phyloP scores from a whole-genome alignment of 805 yeast species.

The Candida silvicultrix region DNA sequence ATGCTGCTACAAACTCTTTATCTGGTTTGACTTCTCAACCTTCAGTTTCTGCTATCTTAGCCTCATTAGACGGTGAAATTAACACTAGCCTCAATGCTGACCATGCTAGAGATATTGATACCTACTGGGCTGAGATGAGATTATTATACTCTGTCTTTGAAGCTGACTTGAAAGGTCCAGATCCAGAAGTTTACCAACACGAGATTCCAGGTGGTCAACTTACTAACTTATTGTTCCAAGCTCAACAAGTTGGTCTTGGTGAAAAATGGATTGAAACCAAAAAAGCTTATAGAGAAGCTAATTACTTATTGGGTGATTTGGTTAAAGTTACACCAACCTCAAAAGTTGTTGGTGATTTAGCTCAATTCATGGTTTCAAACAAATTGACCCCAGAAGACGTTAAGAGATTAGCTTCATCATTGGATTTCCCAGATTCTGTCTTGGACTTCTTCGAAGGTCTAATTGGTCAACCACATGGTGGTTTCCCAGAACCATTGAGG shows the following conservation, averaged over 20 bases:
- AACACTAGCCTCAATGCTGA: constrained; percentile 64
- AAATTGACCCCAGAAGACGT: constrained; percentile 84
- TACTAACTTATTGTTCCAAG: constrained; percentile 97
- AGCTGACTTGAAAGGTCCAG: constrained; percentile 98
- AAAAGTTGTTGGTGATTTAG: constrained; percentile 99
- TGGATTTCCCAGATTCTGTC: constrained; percentile 98
- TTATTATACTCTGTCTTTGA: constrained; percentile 93
- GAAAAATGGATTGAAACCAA: constrained; percentile 95
- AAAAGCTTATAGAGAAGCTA: constrained; percentile 89
- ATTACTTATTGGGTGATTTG: constrained; percentile 86
- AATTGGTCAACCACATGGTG: constrained; percentile 99
- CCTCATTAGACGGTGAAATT: constrained; percentile 84
- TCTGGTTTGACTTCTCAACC: constrained; percentile 99
- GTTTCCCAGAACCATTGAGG: constrained; percentile 99
- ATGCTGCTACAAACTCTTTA: constrained; percentile 94
- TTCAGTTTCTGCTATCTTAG: constrained; percentile 85
- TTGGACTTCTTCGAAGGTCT: constrained; percentile 98
- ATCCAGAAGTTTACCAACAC: constrained; percentile 97
- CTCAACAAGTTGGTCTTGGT: constrained; percentile 97
- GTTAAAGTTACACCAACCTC: constrained; percentile 99
- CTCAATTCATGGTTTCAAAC: constrained; percentile 99
- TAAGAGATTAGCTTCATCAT: constrained; percentile 73
- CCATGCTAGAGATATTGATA: constrained; percentile 76
- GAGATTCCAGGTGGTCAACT: constrained; percentile 99
- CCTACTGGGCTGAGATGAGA: constrained; percentile 99